Base-by-base conservation (phyloP, 495 filamentous ascomycete species). In the Durotheca rogersii region DNA sequence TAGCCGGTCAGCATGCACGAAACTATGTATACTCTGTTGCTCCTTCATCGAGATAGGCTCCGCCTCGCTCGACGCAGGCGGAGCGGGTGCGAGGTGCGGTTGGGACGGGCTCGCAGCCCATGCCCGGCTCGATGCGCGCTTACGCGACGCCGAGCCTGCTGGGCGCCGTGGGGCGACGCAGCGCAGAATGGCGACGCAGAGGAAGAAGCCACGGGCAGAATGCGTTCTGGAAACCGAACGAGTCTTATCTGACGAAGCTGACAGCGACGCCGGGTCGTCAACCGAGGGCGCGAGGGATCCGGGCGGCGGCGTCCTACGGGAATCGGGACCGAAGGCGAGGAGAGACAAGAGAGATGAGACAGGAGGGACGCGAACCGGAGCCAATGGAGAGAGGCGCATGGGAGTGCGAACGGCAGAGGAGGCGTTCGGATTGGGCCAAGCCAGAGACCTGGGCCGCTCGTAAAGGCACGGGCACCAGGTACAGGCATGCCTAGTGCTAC, bases 1-100 rank as follows among this genome's bases (percentile, higher is more conserved):
- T 53, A 50, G 31, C 19, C 45, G 15, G 18, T 59, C 29, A 59
- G 56, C 33, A 49, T 53, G 40, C 30, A 53, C 48, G 42, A 51
- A 21, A 45, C 50, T 47, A 51, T 37, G 29, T 37, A 17, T 40
- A 35, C 15, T 27, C 23, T 9, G n/a, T 19, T 53, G 12, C 7
- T 50, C 20, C 32, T 20, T 37, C 30, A 37, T 31, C 12, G 32
- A 47, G 14, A 3, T 40, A 31, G 50, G 50, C 50, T 53, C 50
- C 47, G 56, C 21, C 19, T 9, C 30, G 46, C 50, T 53, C 41
- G 32, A 54, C 47, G 50, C 51, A 54, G 56, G 50, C 41, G 31
- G 51, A 25, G 34, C 7, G 18, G 20, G 41, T 51, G 50, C 50
- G 35, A 53, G 40, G 55, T 50, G 40, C 40, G 31, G 47, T 10